Base-by-base conservation (phyloP, 2,329 filamentous ascomycete genomes). In the Bipolaris bicolor region DNA sequence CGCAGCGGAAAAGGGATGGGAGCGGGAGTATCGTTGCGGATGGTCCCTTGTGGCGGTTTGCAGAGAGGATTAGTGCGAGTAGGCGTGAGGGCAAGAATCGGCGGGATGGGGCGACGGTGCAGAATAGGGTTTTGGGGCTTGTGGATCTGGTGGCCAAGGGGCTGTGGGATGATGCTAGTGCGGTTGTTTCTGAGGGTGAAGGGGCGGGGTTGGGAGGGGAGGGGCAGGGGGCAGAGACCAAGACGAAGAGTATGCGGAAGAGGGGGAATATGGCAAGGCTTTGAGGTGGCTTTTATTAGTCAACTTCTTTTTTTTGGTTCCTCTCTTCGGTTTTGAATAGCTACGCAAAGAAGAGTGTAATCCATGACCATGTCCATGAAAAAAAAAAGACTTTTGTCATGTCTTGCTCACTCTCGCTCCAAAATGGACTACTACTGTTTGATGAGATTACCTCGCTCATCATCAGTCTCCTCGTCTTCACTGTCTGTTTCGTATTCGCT, bases 51-150 rank as follows among this genome's bases (percentile, higher is more conserved):
- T 99, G 95, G 95, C 87, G 92, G 54, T 96, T 98, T 69, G 94
- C 90, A 4, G 92, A 97, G 75, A 85, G 88, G 71, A 97, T 99
- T 62, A 91, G 92, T 7, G 84, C 86, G 48, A 90, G 87, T 43
- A 83, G 95, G 31, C 84, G 94, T 41, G 95, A 98, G 79, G 95
- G 95, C 7, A 99, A 98, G 85, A 97, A 98, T 74, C 82, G 95
- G 20, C 84, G 94, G n/a, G 95, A 99, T 74, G 93, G 93, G 11
- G 90, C 89, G 1, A 97, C 92, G 0, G 93, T 98, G 3, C 90
- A 89, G 66, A 90, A 85, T 11, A 84, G 95, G 18, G 94, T 99
- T 10, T 77, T 98, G 36, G 81, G 82, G 6, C 82, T 98, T 65
- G 89, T 90, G 7, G 92, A 96, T 70, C 76, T 83, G 45, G 82